Percentiles rank a stretch among this genome's conserved stretches.
Conservation (phyloP, 305 asterid genomes). For the Solanum aculeatissimum region DNA sequence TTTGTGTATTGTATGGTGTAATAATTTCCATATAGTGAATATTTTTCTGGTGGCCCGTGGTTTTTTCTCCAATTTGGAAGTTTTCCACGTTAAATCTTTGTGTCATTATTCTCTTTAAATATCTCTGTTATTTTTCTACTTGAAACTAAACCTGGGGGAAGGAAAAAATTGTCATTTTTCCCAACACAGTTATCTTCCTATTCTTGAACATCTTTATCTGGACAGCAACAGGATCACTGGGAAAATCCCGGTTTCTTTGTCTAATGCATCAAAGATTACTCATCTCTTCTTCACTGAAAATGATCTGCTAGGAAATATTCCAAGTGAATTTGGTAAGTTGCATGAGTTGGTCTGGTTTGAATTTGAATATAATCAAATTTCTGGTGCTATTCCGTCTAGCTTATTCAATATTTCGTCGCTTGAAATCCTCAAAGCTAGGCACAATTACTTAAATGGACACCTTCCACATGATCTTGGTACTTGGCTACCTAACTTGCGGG, state of each 20-base stretch:
- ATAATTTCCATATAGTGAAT: too few species aligned
- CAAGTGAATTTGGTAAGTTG: slow-evolving; percentile 16
- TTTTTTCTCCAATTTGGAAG: too few species aligned
- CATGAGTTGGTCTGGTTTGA: slow-evolving; percentile 17
- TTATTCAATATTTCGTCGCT: slow-evolving; percentile 31
- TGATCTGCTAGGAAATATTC: slow-evolving; percentile 23
- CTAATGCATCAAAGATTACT: slow-evolving; percentile 20
- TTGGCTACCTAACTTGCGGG: slow-evolving; percentile 23
- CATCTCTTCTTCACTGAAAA: slow-evolving; percentile 15
- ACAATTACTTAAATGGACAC: slow-evolving; percentile 21
- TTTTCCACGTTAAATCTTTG: too few species aligned
- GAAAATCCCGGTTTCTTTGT: slow-evolving; percentile 16
- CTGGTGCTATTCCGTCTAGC: slow-evolving; percentile 15
- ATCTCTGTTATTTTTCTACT: too few species aligned
- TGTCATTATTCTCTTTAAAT: too few species aligned
- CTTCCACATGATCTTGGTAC: slow-evolving; percentile 27
- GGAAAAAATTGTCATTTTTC: too few species aligned
- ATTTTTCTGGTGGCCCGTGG: too few species aligned
- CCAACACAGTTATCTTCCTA: slow-evolving; percentile 7
- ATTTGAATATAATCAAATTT: slow-evolving; percentile 21
- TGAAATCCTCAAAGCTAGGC: slow-evolving; percentile 14
- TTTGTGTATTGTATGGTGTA: too few species aligned
- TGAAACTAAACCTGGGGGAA: too few species aligned
- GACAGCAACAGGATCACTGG: slow-evolving; percentile 29
- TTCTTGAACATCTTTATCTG: slow-evolving; percentile 15